Evolutionary conservation across 2,329 filamentous ascomycete species (phyloP).

Genomic region (Tolypocladium sp.): DNA sequence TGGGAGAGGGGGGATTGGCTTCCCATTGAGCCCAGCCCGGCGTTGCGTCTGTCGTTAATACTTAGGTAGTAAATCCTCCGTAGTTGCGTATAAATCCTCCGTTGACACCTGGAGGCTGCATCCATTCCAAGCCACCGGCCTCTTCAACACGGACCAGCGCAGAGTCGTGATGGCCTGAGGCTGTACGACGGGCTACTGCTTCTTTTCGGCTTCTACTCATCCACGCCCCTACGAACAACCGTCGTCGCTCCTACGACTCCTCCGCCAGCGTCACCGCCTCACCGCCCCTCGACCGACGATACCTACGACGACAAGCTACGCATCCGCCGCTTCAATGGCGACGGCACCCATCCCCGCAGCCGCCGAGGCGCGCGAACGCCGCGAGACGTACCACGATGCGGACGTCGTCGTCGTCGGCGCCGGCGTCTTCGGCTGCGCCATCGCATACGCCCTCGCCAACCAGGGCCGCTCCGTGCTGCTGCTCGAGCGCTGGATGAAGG

Average conservation of each 20-base stretch:
- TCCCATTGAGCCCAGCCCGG: too few species aligned
- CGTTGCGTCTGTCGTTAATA: too few species aligned
- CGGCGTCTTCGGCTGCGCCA: slow-evolving; percentile 79
- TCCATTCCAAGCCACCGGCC: neutral
- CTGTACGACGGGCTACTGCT: neutral
- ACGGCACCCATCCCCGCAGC: slow-evolving; percentile 12
- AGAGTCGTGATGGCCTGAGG: neutral
- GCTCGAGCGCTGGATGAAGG: slow-evolving; percentile 79
- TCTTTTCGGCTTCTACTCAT: neutral
- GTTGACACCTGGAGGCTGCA: neutral
- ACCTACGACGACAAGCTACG: neutral
- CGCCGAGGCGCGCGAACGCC: slow-evolving; percentile 32
- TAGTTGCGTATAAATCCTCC: neutral
- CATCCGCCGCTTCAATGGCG: neutral
- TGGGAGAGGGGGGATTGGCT: neutral
- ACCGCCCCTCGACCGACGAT: neutral
- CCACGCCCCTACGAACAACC: neutral
- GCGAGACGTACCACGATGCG: slow-evolving; percentile 50
- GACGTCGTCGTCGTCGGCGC: slow-evolving; percentile 91
- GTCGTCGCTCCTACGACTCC: neutral
- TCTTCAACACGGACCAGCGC: neutral
- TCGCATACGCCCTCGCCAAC: slow-evolving; percentile 74
- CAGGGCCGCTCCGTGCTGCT: slow-evolving; percentile 88
- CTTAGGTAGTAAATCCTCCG: neutral
- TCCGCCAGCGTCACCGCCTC: neutral